A percentile compares a stretch with the other conserved stretches of the same genome.
Evolutionary conservation across 2,329 filamentous ascomycete genomes (phyloP).

Genomic region (Trichoderma asperellum): DNA sequence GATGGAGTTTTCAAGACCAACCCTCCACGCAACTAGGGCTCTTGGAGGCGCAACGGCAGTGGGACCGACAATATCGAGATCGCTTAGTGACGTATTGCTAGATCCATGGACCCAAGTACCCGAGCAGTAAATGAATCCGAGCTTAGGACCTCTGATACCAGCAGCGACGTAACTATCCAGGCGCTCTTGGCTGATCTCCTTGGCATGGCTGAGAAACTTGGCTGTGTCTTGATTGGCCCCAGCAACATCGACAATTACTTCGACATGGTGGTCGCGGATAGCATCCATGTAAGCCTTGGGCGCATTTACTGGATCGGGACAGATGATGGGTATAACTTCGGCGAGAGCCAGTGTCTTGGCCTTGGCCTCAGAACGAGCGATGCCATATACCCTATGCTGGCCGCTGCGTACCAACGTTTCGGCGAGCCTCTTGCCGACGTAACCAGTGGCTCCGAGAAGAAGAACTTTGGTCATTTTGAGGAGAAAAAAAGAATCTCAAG

Average conservation of each 20-base stretch:
- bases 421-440: slow-evolving; percentile 27
- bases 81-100: slow-evolving; percentile 20
- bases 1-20: slow-evolving; percentile 26
- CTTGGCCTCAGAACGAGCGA: slow-evolving; percentile 27
- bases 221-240: slow-evolving; percentile 19
- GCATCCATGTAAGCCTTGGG: slow-evolving; percentile 20
- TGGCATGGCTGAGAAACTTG: slow-evolving; percentile 27
- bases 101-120: slow-evolving; percentile 30
- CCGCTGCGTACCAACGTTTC: slow-evolving; percentile 27
- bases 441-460: slow-evolving; percentile 29
- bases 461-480: slow-evolving; percentile 28
- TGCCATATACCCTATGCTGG: slow-evolving; percentile 27
- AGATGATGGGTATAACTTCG: slow-evolving; percentile 28
- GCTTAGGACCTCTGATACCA: slow-evolving; percentile 25
- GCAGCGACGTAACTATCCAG: slow-evolving; percentile 17
- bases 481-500: not conserved
- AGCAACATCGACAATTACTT: slow-evolving; percentile 28
- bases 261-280: slow-evolving; percentile 25
- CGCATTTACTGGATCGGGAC: slow-evolving; percentile 28
- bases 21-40: slow-evolving; percentile 23
- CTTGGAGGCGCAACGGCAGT: slow-evolving; percentile 7
- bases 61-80: slow-evolving; percentile 26
- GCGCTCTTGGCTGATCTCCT: slow-evolving; percentile 25
- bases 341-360: slow-evolving; percentile 28
- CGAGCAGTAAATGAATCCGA: slow-evolving; percentile 30